Base-by-base conservation (phyloP, 108 stramenopile genomes). In the Aurantiochytrium sp. region DNA sequence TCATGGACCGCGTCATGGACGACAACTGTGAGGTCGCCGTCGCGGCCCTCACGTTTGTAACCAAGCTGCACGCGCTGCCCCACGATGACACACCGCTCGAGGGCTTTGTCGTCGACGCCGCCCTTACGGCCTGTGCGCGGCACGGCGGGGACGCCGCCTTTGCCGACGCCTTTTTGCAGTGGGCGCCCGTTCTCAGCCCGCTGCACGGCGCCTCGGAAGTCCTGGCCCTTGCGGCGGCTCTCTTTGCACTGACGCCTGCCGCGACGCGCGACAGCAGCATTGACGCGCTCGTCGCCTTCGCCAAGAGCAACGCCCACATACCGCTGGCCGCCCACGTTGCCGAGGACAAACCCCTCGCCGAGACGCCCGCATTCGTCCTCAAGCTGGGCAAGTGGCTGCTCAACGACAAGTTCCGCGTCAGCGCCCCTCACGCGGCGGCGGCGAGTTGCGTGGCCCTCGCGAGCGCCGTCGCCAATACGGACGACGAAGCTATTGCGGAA, bases 1-100 rank as follows among this genome's bases (percentile, higher is more conserved):
- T 81, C 42, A 41, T 81, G 42, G 73, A 81, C 39, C 73, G 73
- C 73, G 24, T 81, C 45, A 81, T 48, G 42, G 73, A 81, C 45
- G 73, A 81, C 42, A 48, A 81, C 27, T 48, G 21, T 21, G 42
- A 24, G 27, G 73, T 81, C n/a, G 12, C 73, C 15, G 42, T 48
- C 42, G 73, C 73, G 42, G 73, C 73, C 12, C 42, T 81, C 42
- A n/a, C 21, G 39, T 24, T 81, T 48, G 59, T 19, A 8, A 19
- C 59, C 59, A 65, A 65, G 34, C 59, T 65, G 8, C 34, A 34
- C 19, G 59, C 59, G 15, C 34, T 65, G 15, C 59, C 59, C 10
- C 19, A 27, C 15, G 50, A 52, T 15, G 50, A 52, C 8, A 17
- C 50, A 15, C 50, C 50, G 8, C 24, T 65, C 15, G 59, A 65